Conservation (phyloP, 768 basidiomycete genomes). For the Harrya chromipes region DNA sequence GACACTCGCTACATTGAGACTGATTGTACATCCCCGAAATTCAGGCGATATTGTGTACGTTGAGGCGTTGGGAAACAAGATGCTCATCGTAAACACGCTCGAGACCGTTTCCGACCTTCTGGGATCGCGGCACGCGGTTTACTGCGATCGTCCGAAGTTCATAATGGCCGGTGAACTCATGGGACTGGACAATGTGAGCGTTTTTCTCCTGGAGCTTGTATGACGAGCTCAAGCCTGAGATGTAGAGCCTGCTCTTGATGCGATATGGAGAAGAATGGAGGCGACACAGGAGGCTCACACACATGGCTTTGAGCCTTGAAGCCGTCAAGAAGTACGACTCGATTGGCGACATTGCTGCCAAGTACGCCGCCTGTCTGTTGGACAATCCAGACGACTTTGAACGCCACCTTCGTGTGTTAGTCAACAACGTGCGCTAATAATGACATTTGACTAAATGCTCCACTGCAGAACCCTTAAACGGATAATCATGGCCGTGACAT, state of each 20-base stretch:
- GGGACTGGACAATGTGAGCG: constrained; percentile 18
- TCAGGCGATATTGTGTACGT: constrained; percentile 31
- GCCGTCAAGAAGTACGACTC: constrained; percentile 31
- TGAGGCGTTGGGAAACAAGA: constrained; percentile 24
- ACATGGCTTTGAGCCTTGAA: constrained; percentile 26
- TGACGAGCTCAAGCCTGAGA: not conserved
- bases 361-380: constrained; percentile 14
- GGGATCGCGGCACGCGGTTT: constrained; percentile 25
- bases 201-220: not conserved
- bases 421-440: not conserved
- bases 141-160: constrained; percentile 33
- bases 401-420: constrained; percentile 21
- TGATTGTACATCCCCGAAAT: not conserved
- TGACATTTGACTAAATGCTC: not conserved
- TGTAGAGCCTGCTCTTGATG: constrained; percentile 22
- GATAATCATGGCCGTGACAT: constrained; percentile 23
- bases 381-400: constrained; percentile 17
- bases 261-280: constrained; percentile 22
- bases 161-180: constrained; percentile 37
- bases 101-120: constrained; percentile 29
- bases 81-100: constrained; percentile 31
- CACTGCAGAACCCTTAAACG: constrained; percentile 8
- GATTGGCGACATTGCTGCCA: constrained; percentile 27
- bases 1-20: not conserved
- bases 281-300: constrained; percentile 28